These are phyloP conservation scores for Lactuca sativa DNA, from an alignment of 129 eudicot genomes.

Conservation along the genomic window DNA sequence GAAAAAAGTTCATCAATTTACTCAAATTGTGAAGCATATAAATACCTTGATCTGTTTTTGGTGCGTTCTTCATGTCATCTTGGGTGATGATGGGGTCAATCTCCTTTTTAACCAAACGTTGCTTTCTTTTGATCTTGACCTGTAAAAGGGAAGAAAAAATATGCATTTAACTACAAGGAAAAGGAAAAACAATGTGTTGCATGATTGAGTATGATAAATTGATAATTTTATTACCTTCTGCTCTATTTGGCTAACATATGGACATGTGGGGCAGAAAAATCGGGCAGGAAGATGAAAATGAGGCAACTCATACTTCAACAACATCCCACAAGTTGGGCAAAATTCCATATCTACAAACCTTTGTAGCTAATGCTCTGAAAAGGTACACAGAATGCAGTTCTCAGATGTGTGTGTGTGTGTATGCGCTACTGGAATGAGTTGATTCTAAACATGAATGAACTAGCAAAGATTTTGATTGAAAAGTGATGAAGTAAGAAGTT, in stretches of 20 bases:
- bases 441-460: background rate
- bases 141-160: conserved; percentile 3
- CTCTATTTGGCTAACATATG: conserved; percentile 58
- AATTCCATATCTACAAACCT: conserved; percentile 52
- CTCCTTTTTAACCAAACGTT: conserved; percentile 61
- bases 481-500: background rate
- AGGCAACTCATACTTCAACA: conserved; percentile 71
- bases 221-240: conserved; percentile 44
- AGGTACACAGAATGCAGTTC: background rate
- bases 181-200: background rate
- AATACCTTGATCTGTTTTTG: conserved; percentile 62
- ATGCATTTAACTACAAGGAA: background rate
- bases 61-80: conserved; percentile 50
- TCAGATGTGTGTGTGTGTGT: background rate
- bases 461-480: background rate
- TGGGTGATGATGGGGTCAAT: conserved; percentile 60
- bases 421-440: too few relatives aligned
- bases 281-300: conserved; percentile 47
- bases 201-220: background rate
- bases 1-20: background rate
- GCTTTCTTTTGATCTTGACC: conserved; percentile 68
- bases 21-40: background rate
- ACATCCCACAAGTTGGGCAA: conserved; percentile 74
- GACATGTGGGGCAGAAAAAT: conserved; percentile 75
- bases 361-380: conserved; percentile 10